These are phyloP conservation scores for Paratrimastix pyriformis DNA, from an alignment of 78 protist species.

Conservation along the genomic window DNA sequence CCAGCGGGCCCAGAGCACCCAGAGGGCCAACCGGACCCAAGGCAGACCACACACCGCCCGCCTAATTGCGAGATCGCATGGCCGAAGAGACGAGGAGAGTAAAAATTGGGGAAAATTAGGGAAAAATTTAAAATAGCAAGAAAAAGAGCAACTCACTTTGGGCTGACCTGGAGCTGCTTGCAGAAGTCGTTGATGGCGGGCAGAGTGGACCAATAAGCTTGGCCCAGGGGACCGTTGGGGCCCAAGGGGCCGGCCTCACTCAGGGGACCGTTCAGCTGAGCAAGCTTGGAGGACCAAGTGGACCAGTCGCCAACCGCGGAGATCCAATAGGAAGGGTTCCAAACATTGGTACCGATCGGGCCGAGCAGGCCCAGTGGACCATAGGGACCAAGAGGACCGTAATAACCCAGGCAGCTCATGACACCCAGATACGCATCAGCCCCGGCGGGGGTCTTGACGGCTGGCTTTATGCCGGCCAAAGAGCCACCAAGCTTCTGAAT, in stretches of 20 bases:
- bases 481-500: too few species aligned
- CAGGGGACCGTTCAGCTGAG: too few species aligned
- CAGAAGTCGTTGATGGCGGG: neutral
- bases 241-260: neutral
- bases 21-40: slow-evolving; percentile 2
- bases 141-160: too few species aligned
- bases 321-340: slow-evolving; percentile 3
- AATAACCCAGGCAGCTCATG: neutral
- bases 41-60: neutral
- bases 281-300: neutral
- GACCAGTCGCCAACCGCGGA: neutral
- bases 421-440: neutral
- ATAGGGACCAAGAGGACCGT: neutral
- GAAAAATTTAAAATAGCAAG: too few species aligned
- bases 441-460: neutral
- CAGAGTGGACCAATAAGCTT: neutral
- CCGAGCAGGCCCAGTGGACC: neutral
- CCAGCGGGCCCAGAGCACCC: neutral
- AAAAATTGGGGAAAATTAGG: too few species aligned
- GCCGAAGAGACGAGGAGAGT: too few species aligned
- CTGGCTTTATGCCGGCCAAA: too few species aligned
- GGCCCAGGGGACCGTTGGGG: neutral
- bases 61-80: too few species aligned
- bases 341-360: neutral
- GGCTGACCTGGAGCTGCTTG: too few species aligned